These are phyloP conservation scores for Priceomyces fermenticarens DNA, from an alignment of 805 yeast species.

Conservation along the genomic window DNA sequence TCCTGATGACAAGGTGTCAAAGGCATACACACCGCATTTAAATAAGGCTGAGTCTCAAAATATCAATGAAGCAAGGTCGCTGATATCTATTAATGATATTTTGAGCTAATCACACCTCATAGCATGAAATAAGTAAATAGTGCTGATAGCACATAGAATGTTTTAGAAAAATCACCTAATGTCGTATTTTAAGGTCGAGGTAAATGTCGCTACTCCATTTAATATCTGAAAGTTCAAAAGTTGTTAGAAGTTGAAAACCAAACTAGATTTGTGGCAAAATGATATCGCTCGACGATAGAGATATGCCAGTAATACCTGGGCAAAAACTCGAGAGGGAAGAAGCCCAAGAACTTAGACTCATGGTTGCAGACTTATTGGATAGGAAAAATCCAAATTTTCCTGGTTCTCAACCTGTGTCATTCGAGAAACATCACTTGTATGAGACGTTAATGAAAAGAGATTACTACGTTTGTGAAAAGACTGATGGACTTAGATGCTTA, in stretches of 20 bases:
- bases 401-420: conserved; percentile 95
- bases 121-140: too few relatives aligned
- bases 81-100: conserved; percentile 20
- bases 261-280: conserved; percentile 10
- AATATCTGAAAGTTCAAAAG: not conserved
- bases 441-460: conserved; percentile 66
- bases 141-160: not conserved
- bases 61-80: conserved; percentile 11
- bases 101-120: conserved; percentile 8
- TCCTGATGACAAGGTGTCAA: conserved; percentile 18
- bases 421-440: conserved; percentile 68
- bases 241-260: not conserved
- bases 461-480: conserved; percentile 92
- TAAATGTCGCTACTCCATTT: not conserved
- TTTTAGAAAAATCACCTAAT: not conserved
- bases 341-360: conserved; percentile 60
- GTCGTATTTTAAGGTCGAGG: not conserved
- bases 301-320: conserved; percentile 87
- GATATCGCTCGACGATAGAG: conserved; percentile 44
- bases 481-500: conserved; percentile 88
- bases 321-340: conserved; percentile 69
- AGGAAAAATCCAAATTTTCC: conserved; percentile 64
- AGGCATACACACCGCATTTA: conserved; percentile 7
- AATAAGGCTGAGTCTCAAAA: not conserved
- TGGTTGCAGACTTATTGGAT: conserved; percentile 63